Evolutionary conservation across 805 yeast species (phyloP).

Genomic region (Maudiozyma turicensis): DNA sequence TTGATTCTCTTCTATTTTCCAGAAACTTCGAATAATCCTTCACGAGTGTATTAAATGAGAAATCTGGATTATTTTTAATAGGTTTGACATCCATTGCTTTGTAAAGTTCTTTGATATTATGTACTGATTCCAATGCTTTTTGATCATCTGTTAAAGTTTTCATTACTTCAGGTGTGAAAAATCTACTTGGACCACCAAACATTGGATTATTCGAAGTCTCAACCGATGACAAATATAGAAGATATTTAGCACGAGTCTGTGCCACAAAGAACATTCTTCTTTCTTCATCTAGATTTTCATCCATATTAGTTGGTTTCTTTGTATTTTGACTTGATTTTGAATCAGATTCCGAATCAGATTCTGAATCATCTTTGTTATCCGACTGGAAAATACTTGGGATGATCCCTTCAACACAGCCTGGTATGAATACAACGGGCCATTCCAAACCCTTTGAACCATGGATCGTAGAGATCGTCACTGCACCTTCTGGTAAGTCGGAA

Average conservation of each 20-base stretch:
- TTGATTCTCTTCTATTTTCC: slow-evolving; percentile 19
- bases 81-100: slow-evolving; percentile 7
- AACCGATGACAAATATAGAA: slow-evolving; percentile 36
- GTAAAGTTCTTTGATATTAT: slow-evolving; percentile 18
- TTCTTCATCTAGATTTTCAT: slow-evolving; percentile 52
- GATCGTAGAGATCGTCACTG: slow-evolving; percentile 63
- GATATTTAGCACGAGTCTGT: slow-evolving; percentile 64
- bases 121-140: slow-evolving; percentile 14
- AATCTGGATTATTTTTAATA: slow-evolving; percentile 5
- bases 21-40: slow-evolving; percentile 23
- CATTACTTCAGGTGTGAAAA: slow-evolving; percentile 21
- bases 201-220: slow-evolving; percentile 16
- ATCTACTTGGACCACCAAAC: slow-evolving; percentile 24
- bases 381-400: slow-evolving; percentile 46
- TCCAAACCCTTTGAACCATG: slow-evolving; percentile 93
- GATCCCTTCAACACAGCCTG: slow-evolving; percentile 56
- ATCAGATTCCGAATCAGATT: slow-evolving; percentile 10
- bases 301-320: slow-evolving; percentile 4
- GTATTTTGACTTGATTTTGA: slow-evolving; percentile 8
- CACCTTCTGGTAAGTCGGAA: slow-evolving; percentile 15
- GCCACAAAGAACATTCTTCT: slow-evolving; percentile 83
- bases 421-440: slow-evolving; percentile 87
- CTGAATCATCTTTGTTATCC: slow-evolving; percentile 19
- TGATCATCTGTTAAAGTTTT: slow-evolving; percentile 23
- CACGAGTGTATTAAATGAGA: slow-evolving; percentile 18